phyloP scores from a whole-genome alignment of 371 early-diverging fungal genomes.

The Mucor piriformis region DNA sequence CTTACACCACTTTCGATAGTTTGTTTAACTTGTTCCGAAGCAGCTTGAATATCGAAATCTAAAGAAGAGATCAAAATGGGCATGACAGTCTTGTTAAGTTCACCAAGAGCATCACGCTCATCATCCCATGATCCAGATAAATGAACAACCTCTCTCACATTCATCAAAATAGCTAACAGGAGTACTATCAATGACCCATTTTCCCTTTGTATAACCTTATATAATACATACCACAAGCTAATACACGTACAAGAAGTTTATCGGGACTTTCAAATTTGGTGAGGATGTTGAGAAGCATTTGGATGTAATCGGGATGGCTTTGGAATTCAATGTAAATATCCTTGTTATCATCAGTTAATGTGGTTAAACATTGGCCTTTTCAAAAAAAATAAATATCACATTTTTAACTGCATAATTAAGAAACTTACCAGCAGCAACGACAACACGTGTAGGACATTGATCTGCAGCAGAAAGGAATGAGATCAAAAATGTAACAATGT shows the following conservation, averaged over 20 bases:
- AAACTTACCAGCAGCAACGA: conserved; percentile 72
- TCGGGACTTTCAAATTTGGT: conserved; percentile 44
- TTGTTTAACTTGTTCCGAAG: conserved; percentile 51
- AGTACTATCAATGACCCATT: not conserved
- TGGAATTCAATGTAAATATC: conserved; percentile 63
- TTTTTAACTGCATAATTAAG: too few relatives aligned
- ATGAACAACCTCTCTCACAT: conserved; percentile 44
- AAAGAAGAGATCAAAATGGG: conserved; percentile 60
- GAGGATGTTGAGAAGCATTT: conserved; percentile 53
- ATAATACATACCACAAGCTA: conserved; percentile 55
- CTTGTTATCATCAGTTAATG: conserved; percentile 81
- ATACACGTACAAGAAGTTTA: conserved; percentile 49
- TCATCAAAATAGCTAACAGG: conserved; percentile 43
- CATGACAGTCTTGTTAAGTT: conserved; percentile 53
- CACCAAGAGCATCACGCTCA: conserved; percentile 35
- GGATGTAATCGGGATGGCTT: conserved; percentile 60
- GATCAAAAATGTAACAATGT: conserved; percentile 67
- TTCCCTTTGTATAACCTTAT: not conserved
- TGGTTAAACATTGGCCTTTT: conserved; percentile 80
- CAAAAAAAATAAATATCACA: too few relatives aligned
- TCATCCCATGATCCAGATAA: conserved; percentile 41
- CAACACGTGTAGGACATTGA: conserved; percentile 64
- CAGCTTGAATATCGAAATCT: conserved; percentile 63
- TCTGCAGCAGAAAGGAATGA: conserved; percentile 67
- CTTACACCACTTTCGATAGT: conserved; percentile 58